These are phyloP conservation scores for Bidens hawaiensis DNA, from an alignment of 140 eudicot genomes.

Conservation along the genomic window DNA sequence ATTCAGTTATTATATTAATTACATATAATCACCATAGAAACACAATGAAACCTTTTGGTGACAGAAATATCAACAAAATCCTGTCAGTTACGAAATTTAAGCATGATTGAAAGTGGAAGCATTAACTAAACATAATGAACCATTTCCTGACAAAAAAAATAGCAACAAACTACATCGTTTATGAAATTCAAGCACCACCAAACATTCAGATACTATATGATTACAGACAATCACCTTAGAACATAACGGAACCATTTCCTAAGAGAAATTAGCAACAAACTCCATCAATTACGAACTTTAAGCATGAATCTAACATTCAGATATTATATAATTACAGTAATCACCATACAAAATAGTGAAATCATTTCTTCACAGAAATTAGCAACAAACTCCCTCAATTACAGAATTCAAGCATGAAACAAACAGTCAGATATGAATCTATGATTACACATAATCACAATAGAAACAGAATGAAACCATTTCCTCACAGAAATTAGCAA, in stretches of 20 bases:
- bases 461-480: neutral
- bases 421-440: constrained; percentile 1
- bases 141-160: neutral
- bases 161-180: constrained; percentile 4
- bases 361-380: neutral
- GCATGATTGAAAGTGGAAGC: no score
- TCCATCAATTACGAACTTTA: neutral
- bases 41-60: neutral
- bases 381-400: constrained; percentile 4
- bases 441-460: neutral
- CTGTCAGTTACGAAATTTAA: neutral
- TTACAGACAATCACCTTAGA: neutral
- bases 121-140: neutral
- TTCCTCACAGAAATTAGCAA: neutral
- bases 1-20: neutral
- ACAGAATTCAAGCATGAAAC: neutral
- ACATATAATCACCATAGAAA: neutral
- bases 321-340: no score
- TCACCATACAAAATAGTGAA: neutral
- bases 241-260: neutral
- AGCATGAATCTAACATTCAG: neutral
- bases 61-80: neutral
- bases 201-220: constrained; percentile 1
- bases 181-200: constrained; percentile 2
- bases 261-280: neutral